Percentiles rank a stretch among this genome's conserved stretches.
Evolutionary conservation across 1,284 basidiomycete genomes (phyloP).

Genomic region (Tylopilus sp.): DNA sequence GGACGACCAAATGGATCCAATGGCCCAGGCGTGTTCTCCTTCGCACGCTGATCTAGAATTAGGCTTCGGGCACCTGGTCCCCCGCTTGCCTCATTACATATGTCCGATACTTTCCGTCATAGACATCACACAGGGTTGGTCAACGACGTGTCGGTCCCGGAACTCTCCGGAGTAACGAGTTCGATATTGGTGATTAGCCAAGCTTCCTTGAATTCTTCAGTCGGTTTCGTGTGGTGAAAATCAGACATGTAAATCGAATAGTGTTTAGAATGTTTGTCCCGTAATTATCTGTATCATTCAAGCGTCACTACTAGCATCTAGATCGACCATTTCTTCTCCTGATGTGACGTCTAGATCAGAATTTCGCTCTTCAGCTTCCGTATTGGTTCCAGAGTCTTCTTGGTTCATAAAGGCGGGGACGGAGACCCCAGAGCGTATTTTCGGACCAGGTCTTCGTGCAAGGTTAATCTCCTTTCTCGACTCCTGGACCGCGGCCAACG

Average conservation of each 20-base stretch:
- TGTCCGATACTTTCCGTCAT: too few species aligned
- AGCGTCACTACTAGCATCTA: slow-evolving; percentile 27
- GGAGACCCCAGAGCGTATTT: slow-evolving; percentile 50
- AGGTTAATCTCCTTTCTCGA: slow-evolving; percentile 51
- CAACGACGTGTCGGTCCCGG: too few species aligned
- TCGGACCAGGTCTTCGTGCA: slow-evolving; percentile 54
- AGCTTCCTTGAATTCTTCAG: too few species aligned
- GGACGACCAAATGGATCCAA: too few species aligned
- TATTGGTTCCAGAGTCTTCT: slow-evolving; percentile 1
- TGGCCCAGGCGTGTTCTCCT: too few species aligned
- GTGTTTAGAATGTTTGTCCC: not conserved
- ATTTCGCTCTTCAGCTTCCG: slow-evolving; percentile 5
- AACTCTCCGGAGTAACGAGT: too few species aligned
- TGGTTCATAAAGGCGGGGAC: slow-evolving; percentile 30
- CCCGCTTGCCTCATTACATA: too few species aligned
- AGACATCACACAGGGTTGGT: too few species aligned
- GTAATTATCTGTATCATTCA: slow-evolving; percentile 1
- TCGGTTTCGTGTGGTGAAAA: not conserved
- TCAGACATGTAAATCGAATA: not conserved
- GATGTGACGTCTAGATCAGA: slow-evolving; percentile 16
- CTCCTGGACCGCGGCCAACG: slow-evolving; percentile 47
- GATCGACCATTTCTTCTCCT: slow-evolving; percentile 24
- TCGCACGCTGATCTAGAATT: too few species aligned
- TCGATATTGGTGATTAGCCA: too few species aligned
- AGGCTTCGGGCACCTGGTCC: too few species aligned